A percentile compares a stretch with the other conserved stretches of the same genome.
phyloP scores from a whole-genome alignment of 1,284 basidiomycete genomes.

The Cutaneotrichosporon dermatis region DNA sequence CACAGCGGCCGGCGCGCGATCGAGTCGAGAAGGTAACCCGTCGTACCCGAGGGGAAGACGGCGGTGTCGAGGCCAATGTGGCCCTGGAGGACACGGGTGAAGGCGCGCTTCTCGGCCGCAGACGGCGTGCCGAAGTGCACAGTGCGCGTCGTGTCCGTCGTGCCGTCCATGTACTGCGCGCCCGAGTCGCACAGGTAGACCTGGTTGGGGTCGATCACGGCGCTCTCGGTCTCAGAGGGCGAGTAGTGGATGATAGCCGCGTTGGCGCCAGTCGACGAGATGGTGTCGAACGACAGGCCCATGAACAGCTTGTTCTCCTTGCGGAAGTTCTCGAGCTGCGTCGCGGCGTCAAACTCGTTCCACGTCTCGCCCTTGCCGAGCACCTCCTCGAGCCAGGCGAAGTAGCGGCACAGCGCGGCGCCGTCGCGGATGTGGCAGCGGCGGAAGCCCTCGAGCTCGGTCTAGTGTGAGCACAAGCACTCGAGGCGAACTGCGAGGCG shows the following conservation, averaged over 20 bases:
- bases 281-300: conserved; percentile 87
- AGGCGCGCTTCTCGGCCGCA: conserved; percentile 76
- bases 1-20: conserved; percentile 80
- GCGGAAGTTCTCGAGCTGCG: conserved; percentile 72
- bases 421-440: conserved; percentile 87
- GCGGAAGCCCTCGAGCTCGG: conserved; percentile 85
- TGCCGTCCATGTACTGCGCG: conserved; percentile 82
- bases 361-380: conserved; percentile 62
- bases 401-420: conserved; percentile 76
- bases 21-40: conserved; percentile 59
- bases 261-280: conserved; percentile 84
- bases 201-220: conserved; percentile 70
- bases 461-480: conserved; percentile 24
- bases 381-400: conserved; percentile 89
- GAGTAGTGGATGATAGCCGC: conserved; percentile 92
- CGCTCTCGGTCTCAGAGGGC: conserved; percentile 69
- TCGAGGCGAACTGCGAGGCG: neutral
- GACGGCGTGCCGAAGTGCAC: conserved; percentile 88
- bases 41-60: conserved; percentile 82
- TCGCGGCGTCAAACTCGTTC: conserved; percentile 76
- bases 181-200: conserved; percentile 95
- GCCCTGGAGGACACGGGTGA: conserved; percentile 66
- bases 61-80: conserved; percentile 59
- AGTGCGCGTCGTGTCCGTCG: conserved; percentile 89
- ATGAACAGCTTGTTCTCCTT: conserved; percentile 75